phyloP scores from a whole-genome alignment of 768 basidiomycete genomes.

The Suillus decipiens region DNA sequence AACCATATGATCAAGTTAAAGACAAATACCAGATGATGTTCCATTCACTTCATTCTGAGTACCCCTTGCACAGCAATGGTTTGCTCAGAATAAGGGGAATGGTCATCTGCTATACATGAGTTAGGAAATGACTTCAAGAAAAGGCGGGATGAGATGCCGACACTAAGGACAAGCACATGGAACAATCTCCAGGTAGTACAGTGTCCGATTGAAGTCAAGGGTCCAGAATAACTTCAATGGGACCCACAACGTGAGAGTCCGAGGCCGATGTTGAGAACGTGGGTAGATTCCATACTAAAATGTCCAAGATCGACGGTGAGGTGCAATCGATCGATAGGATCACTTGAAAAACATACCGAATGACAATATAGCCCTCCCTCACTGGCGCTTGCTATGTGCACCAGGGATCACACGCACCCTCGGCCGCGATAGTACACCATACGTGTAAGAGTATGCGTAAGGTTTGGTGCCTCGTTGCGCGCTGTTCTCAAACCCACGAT shows the following conservation, averaged over 20 bases:
- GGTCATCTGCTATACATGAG: neutral
- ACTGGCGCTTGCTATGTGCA: neutral
- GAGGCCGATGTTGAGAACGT: neutral
- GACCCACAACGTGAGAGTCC: neutral
- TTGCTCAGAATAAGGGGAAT: constrained; percentile 1
- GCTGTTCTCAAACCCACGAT: neutral
- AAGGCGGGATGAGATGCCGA: neutral
- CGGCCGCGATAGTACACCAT: neutral
- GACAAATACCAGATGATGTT: neutral
- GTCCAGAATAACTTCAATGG: no score
- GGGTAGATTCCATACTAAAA: neutral
- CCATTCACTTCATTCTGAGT: neutral
- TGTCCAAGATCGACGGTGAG: neutral
- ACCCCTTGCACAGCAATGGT: neutral
- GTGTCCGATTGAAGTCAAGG: neutral
- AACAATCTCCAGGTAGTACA: neutral
- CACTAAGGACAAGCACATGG: neutral
- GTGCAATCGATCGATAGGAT: neutral
- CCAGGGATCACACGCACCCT: constrained; percentile 1
- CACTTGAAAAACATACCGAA: neutral
- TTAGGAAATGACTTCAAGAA: neutral
- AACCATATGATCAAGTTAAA: neutral
- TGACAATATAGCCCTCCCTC: neutral
- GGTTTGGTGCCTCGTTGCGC: neutral
- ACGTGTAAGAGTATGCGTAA: neutral